Evolutionary conservation across 2,329 filamentous ascomycete genomes (phyloP).

Genomic region (Domatiomyces catenatus): DNA sequence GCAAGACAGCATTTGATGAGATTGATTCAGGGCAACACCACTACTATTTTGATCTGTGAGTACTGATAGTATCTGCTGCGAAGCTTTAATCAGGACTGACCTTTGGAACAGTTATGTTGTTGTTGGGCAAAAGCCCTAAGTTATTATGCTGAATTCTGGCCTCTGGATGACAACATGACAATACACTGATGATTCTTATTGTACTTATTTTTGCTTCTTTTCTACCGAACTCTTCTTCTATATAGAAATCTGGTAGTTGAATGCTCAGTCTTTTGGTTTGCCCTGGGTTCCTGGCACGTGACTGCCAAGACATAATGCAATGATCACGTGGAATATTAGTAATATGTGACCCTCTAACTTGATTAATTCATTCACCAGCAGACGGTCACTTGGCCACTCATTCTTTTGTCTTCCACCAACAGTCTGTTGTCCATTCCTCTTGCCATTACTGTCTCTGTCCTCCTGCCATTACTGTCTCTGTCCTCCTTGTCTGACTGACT

Average conservation of each 20-base stretch:
- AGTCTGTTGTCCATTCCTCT: neutral
- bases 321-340: neutral
- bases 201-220: neutral
- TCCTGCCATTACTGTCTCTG: neutral
- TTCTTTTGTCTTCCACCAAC: neutral
- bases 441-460: neutral
- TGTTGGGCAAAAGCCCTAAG: neutral
- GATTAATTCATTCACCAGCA: neutral
- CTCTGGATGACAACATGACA: too few species aligned
- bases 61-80: neutral
- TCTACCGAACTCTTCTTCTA: neutral
- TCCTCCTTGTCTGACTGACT: neutral
- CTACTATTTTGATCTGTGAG: constrained; percentile 7
- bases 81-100: neutral
- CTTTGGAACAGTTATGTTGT: neutral
- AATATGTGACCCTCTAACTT: neutral
- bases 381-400: neutral
- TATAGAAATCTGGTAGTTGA: neutral
- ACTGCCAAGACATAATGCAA: neutral
- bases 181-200: neutral
- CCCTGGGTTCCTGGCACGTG: neutral
- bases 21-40: constrained; percentile 10
- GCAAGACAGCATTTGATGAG: constrained; percentile 11
- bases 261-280: too few species aligned
- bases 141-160: too few species aligned